Percentiles rank a stretch among this genome's conserved stretches.
Evolutionary conservation across 805 yeast species (phyloP).

Genomic region (Candida easanensis): DNA sequence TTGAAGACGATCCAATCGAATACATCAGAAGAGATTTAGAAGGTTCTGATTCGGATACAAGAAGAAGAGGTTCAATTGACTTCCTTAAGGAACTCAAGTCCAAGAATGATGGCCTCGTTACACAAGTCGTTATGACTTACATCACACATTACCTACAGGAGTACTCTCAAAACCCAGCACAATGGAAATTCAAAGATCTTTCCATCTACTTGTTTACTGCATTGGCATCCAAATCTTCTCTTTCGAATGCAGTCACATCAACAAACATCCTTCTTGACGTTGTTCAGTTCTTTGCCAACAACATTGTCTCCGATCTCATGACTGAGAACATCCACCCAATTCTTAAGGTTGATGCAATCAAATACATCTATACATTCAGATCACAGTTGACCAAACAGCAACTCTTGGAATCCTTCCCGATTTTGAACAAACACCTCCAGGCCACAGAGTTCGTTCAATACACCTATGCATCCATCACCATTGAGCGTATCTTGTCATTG

Average conservation of each 20-base stretch:
- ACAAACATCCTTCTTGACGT: constrained; percentile 85
- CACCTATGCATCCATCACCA: constrained; percentile 90
- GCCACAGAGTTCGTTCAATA: constrained; percentile 75
- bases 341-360: constrained; percentile 87
- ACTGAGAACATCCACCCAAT: constrained; percentile 62
- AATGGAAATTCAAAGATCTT: constrained; percentile 87
- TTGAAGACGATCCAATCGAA: constrained; percentile 96
- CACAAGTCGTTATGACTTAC: constrained; percentile 70
- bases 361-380: constrained; percentile 84
- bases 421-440: constrained; percentile 66
- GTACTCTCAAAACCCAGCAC: constrained; percentile 40
- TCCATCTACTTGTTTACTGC: constrained; percentile 85
- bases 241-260: constrained; percentile 79
- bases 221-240: constrained; percentile 85
- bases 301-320: constrained; percentile 82
- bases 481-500: constrained; percentile 82
- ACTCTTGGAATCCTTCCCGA: constrained; percentile 72
- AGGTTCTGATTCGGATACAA: constrained; percentile 89
- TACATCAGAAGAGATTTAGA: constrained; percentile 90
- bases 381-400: constrained; percentile 90
- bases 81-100: constrained; percentile 84
- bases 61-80: constrained; percentile 92
- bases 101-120: constrained; percentile 69
- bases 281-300: constrained; percentile 75
- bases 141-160: constrained; percentile 62